These are phyloP conservation scores for Closterium sp. DNA, from an alignment of 139 green algal species.

Conservation along the genomic window DNA sequence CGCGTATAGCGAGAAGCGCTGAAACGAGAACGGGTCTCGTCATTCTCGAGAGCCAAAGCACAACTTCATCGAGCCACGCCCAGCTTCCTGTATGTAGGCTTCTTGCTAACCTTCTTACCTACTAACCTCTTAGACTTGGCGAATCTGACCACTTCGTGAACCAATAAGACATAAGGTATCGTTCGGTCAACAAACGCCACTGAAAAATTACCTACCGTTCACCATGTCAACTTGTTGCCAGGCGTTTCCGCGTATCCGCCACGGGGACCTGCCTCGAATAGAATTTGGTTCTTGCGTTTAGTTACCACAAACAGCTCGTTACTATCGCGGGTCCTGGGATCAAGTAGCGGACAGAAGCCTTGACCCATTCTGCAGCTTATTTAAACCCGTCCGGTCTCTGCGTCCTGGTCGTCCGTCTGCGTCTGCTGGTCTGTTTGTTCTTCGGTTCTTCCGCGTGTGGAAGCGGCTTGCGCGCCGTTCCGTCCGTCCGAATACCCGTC, in stretches of 20 bases:
- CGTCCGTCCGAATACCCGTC: too few species aligned
- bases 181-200: not conserved
- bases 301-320: not conserved
- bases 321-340: not conserved
- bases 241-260: not conserved
- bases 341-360: not conserved
- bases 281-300: not conserved
- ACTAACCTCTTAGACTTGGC: too few species aligned
- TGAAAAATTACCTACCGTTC: not conserved
- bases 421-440: too few species aligned
- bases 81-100: too few species aligned
- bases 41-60: not conserved
- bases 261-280: not conserved
- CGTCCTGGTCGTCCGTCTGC: too few species aligned
- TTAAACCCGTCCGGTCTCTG: not conserved
- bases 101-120: too few species aligned
- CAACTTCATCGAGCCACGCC: too few species aligned
- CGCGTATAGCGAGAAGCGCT: not conserved
- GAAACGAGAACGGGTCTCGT: not conserved
- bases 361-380: not conserved
- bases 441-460: too few species aligned
- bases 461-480: too few species aligned
- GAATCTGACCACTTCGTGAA: too few species aligned
- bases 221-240: not conserved
- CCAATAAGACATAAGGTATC: not conserved